These are phyloP conservation scores for Leptographium flavum DNA, from an alignment of 2,329 filamentous ascomycete species.

Conservation along the genomic window DNA sequence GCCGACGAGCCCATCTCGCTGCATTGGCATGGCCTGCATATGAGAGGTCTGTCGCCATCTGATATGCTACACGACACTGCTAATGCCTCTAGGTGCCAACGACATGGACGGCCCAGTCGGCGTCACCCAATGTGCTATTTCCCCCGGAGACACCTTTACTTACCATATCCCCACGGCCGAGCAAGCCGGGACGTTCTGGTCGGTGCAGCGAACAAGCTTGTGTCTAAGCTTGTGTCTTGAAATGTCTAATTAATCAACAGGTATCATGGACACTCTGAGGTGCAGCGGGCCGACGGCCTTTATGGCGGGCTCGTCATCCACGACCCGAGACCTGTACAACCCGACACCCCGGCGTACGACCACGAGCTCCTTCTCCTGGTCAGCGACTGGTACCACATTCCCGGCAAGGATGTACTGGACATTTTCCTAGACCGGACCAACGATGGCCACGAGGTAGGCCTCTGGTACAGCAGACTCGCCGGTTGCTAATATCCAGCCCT, in stretches of 20 bases:
- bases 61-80: too few species aligned
- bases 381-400: slow-evolving; percentile 44
- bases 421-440: slow-evolving; percentile 6
- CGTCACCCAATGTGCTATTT: slow-evolving; percentile 54
- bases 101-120: slow-evolving; percentile 58
- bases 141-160: slow-evolving; percentile 45
- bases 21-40: slow-evolving; percentile 32
- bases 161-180: slow-evolving; percentile 26
- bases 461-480: too few species aligned
- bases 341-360: slow-evolving; percentile 39
- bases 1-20: slow-evolving; percentile 25
- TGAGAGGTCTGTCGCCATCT: slow-evolving; percentile 10
- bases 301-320: slow-evolving; percentile 49
- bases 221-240: neutral
- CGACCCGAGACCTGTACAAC: slow-evolving; percentile 37
- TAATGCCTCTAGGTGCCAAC: slow-evolving; percentile 4
- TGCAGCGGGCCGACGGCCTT: slow-evolving; percentile 56
- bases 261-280: slow-evolving; percentile 53
- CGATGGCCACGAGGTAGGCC: slow-evolving; percentile 9
- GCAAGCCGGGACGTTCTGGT: slow-evolving; percentile 32
- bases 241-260: neutral
- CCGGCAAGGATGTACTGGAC: slow-evolving; percentile 2
- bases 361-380: slow-evolving; percentile 51
- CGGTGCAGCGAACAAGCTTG: neutral
- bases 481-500: too few species aligned